Evolutionary conservation across 108 stramenopile genomes (phyloP).

Genomic region (Skeletonema grethae): DNA sequence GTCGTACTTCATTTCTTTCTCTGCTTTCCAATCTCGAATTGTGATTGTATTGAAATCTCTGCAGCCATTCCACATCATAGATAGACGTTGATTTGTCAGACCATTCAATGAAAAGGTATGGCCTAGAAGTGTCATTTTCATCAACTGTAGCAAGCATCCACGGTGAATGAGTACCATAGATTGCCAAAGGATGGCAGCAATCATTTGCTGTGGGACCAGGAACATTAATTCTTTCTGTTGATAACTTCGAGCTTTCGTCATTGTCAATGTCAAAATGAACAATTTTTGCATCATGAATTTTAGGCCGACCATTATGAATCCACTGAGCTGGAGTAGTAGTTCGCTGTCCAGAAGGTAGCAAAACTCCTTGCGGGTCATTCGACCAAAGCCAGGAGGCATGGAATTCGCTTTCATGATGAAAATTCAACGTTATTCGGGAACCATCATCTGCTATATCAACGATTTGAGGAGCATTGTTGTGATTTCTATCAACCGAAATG

Average conservation of each 20-base stretch:
- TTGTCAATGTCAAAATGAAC: slow-evolving; percentile 24
- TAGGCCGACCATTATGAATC: slow-evolving; percentile 14
- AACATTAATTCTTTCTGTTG: slow-evolving; percentile 10
- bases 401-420: slow-evolving; percentile 15
- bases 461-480: neutral
- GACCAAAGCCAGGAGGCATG: slow-evolving; percentile 78
- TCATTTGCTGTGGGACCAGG: slow-evolving; percentile 34
- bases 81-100: slow-evolving; percentile 34
- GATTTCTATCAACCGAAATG: neutral
- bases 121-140: slow-evolving; percentile 7
- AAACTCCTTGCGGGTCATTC: slow-evolving; percentile 64
- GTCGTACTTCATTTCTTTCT: slow-evolving; percentile 32
- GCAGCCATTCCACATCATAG: slow-evolving; percentile 64
- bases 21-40: slow-evolving; percentile 17
- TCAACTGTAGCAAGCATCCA: slow-evolving; percentile 13
- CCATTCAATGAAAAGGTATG: slow-evolving; percentile 49
- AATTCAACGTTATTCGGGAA: neutral
- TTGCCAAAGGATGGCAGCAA: slow-evolving; percentile 42
- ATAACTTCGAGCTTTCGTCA: neutral
- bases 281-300: slow-evolving; percentile 24
- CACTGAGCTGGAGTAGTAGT: slow-evolving; percentile 53
- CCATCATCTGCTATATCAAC: neutral
- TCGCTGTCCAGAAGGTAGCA: slow-evolving; percentile 67
- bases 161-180: slow-evolving; percentile 32
- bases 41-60: slow-evolving; percentile 43